phyloP scores from a whole-genome alignment of 2,329 filamentous ascomycete species.

The Sporothrix dimorphospora region DNA sequence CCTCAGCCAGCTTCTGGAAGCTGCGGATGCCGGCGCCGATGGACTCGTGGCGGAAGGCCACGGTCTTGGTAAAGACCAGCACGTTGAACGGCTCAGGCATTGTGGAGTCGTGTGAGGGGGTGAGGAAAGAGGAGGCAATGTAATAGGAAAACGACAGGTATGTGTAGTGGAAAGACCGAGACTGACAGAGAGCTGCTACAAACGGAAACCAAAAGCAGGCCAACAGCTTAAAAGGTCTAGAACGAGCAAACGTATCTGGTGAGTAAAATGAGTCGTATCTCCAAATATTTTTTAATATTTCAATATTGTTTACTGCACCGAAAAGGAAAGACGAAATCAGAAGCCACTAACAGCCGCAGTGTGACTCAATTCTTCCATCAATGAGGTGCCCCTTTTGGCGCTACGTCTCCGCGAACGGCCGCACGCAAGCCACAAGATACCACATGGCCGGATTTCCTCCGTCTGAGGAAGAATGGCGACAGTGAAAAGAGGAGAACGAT shows the following conservation, averaged over 20 bases:
- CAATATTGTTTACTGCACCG: background rate
- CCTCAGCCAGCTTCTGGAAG: slow-evolving; percentile 39
- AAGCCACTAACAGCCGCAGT: background rate
- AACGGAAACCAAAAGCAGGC: background rate
- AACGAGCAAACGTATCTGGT: background rate
- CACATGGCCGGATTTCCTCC: slow-evolving; percentile 1
- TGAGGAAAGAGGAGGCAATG: background rate
- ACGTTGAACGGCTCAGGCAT: slow-evolving; percentile 38
- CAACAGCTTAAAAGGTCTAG: background rate
- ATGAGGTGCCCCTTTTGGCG: background rate
- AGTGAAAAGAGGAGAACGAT: slow-evolving; percentile 10
- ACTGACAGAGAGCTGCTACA: background rate
- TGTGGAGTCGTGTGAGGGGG: background rate
- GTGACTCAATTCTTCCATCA: slow-evolving; percentile 20
- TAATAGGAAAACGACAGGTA: background rate
- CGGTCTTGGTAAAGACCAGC: slow-evolving; percentile 47
- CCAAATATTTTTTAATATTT: background rate
- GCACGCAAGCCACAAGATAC: background rate
- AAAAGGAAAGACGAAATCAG: slow-evolving; percentile 1
- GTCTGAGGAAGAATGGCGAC: slow-evolving; percentile 5
- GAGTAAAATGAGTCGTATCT: background rate
- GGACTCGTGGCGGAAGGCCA: slow-evolving; percentile 45
- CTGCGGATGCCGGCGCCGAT: slow-evolving; percentile 44
- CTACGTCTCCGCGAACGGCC: background rate
- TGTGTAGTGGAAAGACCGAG: background rate